Conservation (phyloP, 495 filamentous ascomycete genomes). For the Hyaloscypha variabilis region DNA sequence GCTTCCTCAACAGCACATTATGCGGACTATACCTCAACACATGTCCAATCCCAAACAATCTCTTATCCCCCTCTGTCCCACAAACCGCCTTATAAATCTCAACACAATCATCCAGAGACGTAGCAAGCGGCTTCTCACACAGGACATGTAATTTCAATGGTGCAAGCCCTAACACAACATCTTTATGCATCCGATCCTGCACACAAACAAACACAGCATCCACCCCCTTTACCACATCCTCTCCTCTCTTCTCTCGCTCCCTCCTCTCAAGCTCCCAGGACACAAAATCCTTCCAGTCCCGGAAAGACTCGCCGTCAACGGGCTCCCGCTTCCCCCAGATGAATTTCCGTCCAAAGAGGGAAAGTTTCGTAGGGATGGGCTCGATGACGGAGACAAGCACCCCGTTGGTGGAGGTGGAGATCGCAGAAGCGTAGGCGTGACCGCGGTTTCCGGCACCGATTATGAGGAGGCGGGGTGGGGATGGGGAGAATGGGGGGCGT, state of each 20-base stretch:
- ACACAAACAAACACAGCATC: slow-evolving; percentile 89
- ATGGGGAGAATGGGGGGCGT: slow-evolving; percentile 32
- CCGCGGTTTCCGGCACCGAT: slow-evolving; percentile 92
- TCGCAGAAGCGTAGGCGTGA: slow-evolving; percentile 70
- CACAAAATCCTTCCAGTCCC: slow-evolving; percentile 74
- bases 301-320: slow-evolving; percentile 63
- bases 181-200: slow-evolving; percentile 82
- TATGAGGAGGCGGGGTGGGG: slow-evolving; percentile 68
- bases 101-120: slow-evolving; percentile 74
- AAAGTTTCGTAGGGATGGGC: slow-evolving; percentile 75
- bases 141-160: slow-evolving; percentile 77
- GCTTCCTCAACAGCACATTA: slow-evolving; percentile 78
- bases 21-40: slow-evolving; percentile 87
- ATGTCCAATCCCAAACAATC: slow-evolving; percentile 81
- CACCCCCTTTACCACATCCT: slow-evolving; percentile 53
- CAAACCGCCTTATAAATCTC: slow-evolving; percentile 63
- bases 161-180: slow-evolving; percentile 71
- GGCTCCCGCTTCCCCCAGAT: slow-evolving; percentile 61
- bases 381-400: slow-evolving; percentile 78
- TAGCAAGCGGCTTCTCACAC: slow-evolving; percentile 94
- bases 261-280: slow-evolving; percentile 63
- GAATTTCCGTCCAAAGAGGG: slow-evolving; percentile 63
- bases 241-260: slow-evolving; percentile 33
- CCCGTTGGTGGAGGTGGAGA: slow-evolving; percentile 60
- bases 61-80: slow-evolving; percentile 35